Evolutionary conservation across 2,329 filamentous ascomycete genomes (phyloP).

Genomic region (Aspergillus hortae): DNA sequence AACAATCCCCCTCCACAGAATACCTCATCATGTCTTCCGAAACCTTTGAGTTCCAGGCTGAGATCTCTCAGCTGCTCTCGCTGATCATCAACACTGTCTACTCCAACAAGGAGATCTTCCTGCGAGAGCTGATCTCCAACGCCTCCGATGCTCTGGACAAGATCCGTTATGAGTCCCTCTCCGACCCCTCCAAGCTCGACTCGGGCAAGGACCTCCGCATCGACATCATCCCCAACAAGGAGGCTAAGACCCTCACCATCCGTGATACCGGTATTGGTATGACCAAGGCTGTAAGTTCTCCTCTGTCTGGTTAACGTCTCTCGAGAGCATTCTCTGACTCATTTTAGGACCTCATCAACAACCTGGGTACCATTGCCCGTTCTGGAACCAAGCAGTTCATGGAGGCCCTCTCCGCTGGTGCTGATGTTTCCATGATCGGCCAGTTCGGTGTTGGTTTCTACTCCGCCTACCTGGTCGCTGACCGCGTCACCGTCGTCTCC

Average conservation of each 20-base stretch:
- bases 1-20: conserved; percentile 9
- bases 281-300: conserved; percentile 90
- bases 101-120: conserved; percentile 99
- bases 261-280: conserved; percentile 98
- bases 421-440: conserved; percentile 99
- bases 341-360: conserved; percentile 93
- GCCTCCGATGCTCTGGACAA: conserved; percentile 99
- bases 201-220: conserved; percentile 96
- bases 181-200: conserved; percentile 96
- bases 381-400: conserved; percentile 99
- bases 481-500: conserved; percentile 90
- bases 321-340: conserved; percentile 6
- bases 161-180: conserved; percentile 98
- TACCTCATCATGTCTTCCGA: conserved; percentile 69
- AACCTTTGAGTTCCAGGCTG: conserved; percentile 99
- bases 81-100: conserved; percentile 99
- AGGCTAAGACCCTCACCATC: conserved; percentile 95
- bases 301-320: background rate
- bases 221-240: conserved; percentile 98
- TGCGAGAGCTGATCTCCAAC: conserved; percentile 98
- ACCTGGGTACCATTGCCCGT: conserved; percentile 98
- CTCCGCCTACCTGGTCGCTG: conserved; percentile 98
- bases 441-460: conserved; percentile 99
- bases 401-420: conserved; percentile 97
- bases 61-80: conserved; percentile 99